These are phyloP conservation scores for Cicer yamashitae DNA, from an alignment of 306 rosid genomes.

Conservation along the genomic window DNA sequence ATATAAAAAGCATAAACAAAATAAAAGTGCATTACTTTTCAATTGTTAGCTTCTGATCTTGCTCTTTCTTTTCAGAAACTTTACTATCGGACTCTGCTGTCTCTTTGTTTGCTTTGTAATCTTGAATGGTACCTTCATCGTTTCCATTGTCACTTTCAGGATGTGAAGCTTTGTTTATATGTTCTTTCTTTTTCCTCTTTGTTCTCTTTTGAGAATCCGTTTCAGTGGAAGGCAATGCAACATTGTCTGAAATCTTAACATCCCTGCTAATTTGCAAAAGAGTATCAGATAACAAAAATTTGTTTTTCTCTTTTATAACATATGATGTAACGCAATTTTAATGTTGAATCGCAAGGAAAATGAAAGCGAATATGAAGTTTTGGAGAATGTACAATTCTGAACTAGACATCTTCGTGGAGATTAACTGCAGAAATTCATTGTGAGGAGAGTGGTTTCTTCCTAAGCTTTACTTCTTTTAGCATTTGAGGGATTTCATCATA, in stretches of 20 bases:
- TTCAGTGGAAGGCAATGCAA: slow-evolving; percentile 41
- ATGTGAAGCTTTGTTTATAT: slow-evolving; percentile 36
- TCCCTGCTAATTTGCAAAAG: slow-evolving; percentile 46
- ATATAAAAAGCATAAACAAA: slow-evolving; percentile 16
- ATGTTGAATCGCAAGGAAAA: background rate
- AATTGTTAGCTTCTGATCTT: slow-evolving; percentile 44
- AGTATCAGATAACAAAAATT: slow-evolving; percentile 5
- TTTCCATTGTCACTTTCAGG: slow-evolving; percentile 43
- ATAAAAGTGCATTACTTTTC: slow-evolving; percentile 50
- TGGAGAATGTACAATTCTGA: slow-evolving; percentile 5
- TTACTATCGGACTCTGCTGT: slow-evolving; percentile 39
- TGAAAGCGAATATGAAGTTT: slow-evolving; percentile 4
- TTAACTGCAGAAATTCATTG: slow-evolving; percentile 19
- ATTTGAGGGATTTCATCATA: slow-evolving; percentile 27
- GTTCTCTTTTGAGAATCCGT: slow-evolving; percentile 41
- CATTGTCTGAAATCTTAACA: slow-evolving; percentile 40
- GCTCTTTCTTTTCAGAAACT: slow-evolving; percentile 45
- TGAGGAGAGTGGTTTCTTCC: slow-evolving; percentile 18
- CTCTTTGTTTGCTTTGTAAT: slow-evolving; percentile 42
- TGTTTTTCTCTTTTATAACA: background rate
- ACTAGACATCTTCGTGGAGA: background rate
- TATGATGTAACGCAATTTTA: background rate
- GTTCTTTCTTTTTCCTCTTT: slow-evolving; percentile 59
- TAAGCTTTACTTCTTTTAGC: slow-evolving; percentile 7
- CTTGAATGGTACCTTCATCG: slow-evolving; percentile 36